Base-by-base conservation (phyloP, 768 basidiomycete species). In the Lactarius indigo region DNA sequence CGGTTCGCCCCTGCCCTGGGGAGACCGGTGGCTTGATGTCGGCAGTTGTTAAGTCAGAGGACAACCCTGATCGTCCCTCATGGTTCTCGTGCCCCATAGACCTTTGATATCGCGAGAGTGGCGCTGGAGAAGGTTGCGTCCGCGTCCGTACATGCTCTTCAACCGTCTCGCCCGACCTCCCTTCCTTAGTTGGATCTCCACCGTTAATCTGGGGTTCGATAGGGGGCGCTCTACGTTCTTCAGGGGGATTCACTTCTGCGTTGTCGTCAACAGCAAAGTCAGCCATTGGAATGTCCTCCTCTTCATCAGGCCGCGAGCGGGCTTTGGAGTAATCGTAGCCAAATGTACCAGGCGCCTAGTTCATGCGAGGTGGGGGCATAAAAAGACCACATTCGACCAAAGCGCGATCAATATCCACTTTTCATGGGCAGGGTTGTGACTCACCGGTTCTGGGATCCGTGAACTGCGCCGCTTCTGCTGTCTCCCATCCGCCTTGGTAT, bases 261-360 rank as follows among this genome's bases (percentile, higher is more conserved):
- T 50, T 39, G 33, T 61, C 9, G 28, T 30, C 42, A 7, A 47
- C 60, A 9, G 10, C 10, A 2, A 61, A 31, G 17, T 62, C 35
- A 15, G 28, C 30, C 65, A 66, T 60, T 12, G 55, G 60, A 15
- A 66, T 57, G n/a, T n/a, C n/a, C 1, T 37, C 60, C 26, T 54
- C 60, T 26, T 66, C 60, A 23, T 23, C 50, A 37, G 41, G 50
- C 7, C 42, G 65, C 12, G 81, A 80, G 9, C 86, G 85, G 71
- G 88, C 87, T 76, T 92, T 94, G 8, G 87, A 79, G 63, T 84
- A 82, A 72, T 92, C 88, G 74, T 81, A 93, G 5, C 87, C 91
- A 75, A 94, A 94, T 54, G 90, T 92, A 23, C 91, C 91, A 10
- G 92, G 90, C 20, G 90, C 89, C 91, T 91, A 31, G 15, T 61